A percentile compares a stretch with the other conserved stretches of the same genome.
phyloP scores from a whole-genome alignment of 306 rosid species.

The Prunus davidiana region DNA sequence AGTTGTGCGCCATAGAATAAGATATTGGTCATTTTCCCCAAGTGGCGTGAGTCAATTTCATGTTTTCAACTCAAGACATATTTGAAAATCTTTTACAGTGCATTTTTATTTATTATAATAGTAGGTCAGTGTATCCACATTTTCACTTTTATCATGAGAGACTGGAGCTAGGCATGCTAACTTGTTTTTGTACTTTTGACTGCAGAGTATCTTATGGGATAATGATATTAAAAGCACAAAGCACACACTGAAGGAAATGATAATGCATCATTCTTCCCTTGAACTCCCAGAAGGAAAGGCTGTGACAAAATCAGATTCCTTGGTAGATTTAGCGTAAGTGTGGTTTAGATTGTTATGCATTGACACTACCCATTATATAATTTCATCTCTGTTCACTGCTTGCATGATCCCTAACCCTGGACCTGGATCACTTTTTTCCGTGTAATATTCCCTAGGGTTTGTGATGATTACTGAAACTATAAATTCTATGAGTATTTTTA shows the following conservation, averaged over 20 bases:
- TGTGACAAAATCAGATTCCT: slow-evolving; percentile 58
- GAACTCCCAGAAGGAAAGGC: slow-evolving; percentile 87
- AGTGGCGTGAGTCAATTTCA: neutral
- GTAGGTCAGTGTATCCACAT: neutral
- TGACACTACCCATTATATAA: neutral
- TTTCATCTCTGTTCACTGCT: neutral
- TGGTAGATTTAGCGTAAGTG: slow-evolving; percentile 79
- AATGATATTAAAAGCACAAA: slow-evolving; percentile 84
- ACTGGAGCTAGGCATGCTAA: neutral
- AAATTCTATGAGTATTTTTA: no score
- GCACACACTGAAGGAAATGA: slow-evolving; percentile 78
- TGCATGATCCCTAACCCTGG: neutral
- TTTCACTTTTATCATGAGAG: neutral
- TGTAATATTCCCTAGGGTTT: neutral
- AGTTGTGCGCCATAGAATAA: neutral
- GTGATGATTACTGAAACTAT: neutral
- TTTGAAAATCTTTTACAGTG: neutral
- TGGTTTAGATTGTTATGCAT: slow-evolving; percentile 8
- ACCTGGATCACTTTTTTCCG: neutral
- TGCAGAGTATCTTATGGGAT: slow-evolving; percentile 91
- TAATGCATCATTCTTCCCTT: slow-evolving; percentile 63
- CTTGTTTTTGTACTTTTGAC: slow-evolving; percentile 1
- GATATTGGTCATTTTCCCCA: neutral
- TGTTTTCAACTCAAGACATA: neutral
- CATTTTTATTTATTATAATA: neutral